Evolutionary conservation across 306 rosid genomes (phyloP), one percentile per base, ranked within the genome.

Genomic region (Rosa multiflora): DNA sequence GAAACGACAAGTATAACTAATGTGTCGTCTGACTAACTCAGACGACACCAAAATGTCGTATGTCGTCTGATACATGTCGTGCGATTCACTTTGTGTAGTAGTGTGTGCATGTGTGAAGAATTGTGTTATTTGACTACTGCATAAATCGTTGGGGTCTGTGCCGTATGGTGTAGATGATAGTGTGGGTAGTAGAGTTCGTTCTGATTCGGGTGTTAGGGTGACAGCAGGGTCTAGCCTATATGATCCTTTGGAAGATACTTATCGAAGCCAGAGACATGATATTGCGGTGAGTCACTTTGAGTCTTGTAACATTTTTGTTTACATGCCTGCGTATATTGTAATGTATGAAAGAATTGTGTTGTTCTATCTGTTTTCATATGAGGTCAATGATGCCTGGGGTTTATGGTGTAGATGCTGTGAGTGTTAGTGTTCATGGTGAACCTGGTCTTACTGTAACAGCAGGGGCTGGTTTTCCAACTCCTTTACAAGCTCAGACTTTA

Each of bases 361-460:
- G 23, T 39, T 52, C 49, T 78, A 44, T 74, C 77, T 48, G 56
- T 14, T 67, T 77, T 84, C 85, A 90, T 95, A 82, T 80, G 49
- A 82, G 71, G 59, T 82, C 87, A 71, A 64, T 80, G 48, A 84
- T 62, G 26, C 62, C 80, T 35, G 82, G 86, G 35, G 79, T 79
- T 48, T 84, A 86, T 85, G 77, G 87, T 62, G 85, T 69, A 23
- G 87, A 83, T 82, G 88, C 80, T 39, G 26, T 61, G 46, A 82
- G 84, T 43, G 73, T 76, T 68, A 71, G 91, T 72, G 76, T 82
- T 81, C 74, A 44, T 64, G 79, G 87, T 1, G 93, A 86, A 68
- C 63, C 86, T 81, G 80, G 68, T 69, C 32, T 78, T 80, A 64
- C 82, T 23, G 83, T 62, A 66, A 43, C 79, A 44, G 43, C 82